phyloP scores from a whole-genome alignment of 805 yeast genomes.

The Cyberlindnera maclurae region DNA sequence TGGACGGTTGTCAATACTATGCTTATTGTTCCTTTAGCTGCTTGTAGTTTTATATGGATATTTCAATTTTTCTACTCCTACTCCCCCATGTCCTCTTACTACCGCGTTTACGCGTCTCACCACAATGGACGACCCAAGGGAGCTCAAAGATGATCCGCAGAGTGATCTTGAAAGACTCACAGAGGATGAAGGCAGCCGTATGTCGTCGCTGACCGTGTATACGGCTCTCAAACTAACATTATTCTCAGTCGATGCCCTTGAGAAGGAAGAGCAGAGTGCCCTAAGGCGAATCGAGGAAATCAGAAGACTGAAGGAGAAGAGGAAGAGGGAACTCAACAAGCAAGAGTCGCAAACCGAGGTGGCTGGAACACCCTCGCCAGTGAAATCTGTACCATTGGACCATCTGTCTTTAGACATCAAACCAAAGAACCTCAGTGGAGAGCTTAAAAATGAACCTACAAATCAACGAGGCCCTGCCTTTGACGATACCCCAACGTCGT shows the following conservation, averaged over 20 bases:
- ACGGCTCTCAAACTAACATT: not conserved
- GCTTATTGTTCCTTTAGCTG: not conserved
- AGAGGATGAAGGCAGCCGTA: slow-evolving; percentile 4
- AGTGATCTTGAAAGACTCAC: slow-evolving; percentile 7
- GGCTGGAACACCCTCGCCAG: slow-evolving; percentile 12
- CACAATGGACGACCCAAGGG: slow-evolving; percentile 11
- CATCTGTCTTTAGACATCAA: not conserved
- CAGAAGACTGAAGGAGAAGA: not conserved
- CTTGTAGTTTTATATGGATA: not conserved
- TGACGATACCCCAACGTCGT: slow-evolving; percentile 3
- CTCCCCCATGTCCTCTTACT: no score
- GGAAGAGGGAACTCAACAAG: not conserved
- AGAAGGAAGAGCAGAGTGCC: slow-evolving; percentile 2
- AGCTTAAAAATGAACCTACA: not conserved
- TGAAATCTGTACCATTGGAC: not conserved
- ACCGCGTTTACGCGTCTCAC: no score
- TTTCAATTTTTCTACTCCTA: no score
- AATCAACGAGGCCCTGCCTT: not conserved
- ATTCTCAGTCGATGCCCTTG: slow-evolving; percentile 1
- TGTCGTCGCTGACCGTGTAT: not conserved
- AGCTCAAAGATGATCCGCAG: slow-evolving; percentile 6
- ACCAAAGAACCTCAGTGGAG: slow-evolving; percentile 2
- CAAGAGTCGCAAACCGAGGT: slow-evolving; percentile 3
- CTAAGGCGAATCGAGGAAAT: not conserved
- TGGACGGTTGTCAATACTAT: no score